Percentiles rank a stretch among this genome's conserved stretches.
phyloP scores from a whole-genome alignment of 2,329 filamentous ascomycete species.

The Colletotrichum brevisporum region DNA sequence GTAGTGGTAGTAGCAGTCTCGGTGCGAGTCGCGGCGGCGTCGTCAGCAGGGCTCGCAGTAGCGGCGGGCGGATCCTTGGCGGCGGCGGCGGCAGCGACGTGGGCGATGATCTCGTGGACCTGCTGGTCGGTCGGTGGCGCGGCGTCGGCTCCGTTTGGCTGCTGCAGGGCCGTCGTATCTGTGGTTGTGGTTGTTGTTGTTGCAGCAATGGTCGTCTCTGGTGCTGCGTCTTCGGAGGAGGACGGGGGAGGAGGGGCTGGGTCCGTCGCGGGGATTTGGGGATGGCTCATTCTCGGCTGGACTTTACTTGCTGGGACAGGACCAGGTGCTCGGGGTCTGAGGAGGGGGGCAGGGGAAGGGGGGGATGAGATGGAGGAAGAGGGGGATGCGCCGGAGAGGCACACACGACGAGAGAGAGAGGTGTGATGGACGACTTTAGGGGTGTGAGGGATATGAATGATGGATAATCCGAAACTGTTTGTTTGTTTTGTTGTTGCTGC shows the following conservation, averaged over 20 bases:
- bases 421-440: too few relatives aligned
- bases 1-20: too few relatives aligned
- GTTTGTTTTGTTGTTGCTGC: too few relatives aligned
- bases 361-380: neutral
- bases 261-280: conserved; percentile 42
- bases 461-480: too few relatives aligned
- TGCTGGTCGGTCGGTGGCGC: conserved; percentile 39
- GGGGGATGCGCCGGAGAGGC: too few relatives aligned
- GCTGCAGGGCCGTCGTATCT: conserved; percentile 32
- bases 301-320: conserved; percentile 5
- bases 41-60: conserved; percentile 20
- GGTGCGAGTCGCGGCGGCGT: neutral
- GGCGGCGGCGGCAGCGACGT: conserved; percentile 40
- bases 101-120: conserved; percentile 39
- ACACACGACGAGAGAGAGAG: too few relatives aligned
- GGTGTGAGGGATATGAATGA: too few relatives aligned
- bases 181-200: conserved; percentile 20
- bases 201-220: conserved; percentile 14
- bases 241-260: conserved; percentile 35
- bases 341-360: neutral
- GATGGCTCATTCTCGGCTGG: conserved; percentile 40
- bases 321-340: neutral
- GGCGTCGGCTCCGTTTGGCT: conserved; percentile 14
- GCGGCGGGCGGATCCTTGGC: conserved; percentile 37
- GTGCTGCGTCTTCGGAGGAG: conserved; percentile 35